A percentile compares a stretch with the other conserved stretches of the same genome.
Evolutionary conservation across 1,139 yeast genomes (phyloP).

Genomic region (Magnusiomyces fungicola): DNA sequence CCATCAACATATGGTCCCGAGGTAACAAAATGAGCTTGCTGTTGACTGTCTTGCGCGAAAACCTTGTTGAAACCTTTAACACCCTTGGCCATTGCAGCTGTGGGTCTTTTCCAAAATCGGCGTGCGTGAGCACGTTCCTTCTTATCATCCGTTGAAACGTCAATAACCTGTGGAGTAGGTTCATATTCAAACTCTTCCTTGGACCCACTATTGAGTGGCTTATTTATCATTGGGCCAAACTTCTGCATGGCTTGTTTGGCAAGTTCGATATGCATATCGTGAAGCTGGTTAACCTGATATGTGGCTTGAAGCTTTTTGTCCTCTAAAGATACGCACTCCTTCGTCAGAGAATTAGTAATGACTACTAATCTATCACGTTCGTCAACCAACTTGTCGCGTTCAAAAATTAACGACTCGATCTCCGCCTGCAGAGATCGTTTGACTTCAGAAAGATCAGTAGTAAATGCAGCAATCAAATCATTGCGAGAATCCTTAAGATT

Average conservation of each 20-base stretch:
- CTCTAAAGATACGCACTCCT: conserved; percentile 25
- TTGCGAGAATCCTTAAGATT: conserved; percentile 18
- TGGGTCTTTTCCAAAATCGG: conserved; percentile 34
- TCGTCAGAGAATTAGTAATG: conserved; percentile 23
- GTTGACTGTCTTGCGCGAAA: conserved; percentile 29
- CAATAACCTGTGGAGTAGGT: conserved; percentile 30
- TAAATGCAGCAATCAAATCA: conserved; percentile 25
- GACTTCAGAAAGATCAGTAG: conserved; percentile 23
- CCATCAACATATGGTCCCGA: conserved; percentile 12
- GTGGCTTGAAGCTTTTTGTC: conserved; percentile 32
- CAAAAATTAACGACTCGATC: conserved; percentile 28
- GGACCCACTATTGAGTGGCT: not conserved
- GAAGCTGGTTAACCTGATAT: conserved; percentile 24
- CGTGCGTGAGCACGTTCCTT: conserved; percentile 24
- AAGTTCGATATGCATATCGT: conserved; percentile 35
- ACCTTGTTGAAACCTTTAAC: conserved; percentile 32
- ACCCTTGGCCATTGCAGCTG: conserved; percentile 33
- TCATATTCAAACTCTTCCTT: conserved; percentile 19
- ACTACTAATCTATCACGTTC: conserved; percentile 19
- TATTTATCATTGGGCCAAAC: conserved; percentile 2
- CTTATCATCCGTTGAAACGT: conserved; percentile 21
- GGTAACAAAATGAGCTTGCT: conserved; percentile 3
- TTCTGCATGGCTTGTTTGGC: conserved; percentile 3
- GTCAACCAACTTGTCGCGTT: conserved; percentile 29
- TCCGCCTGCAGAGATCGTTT: conserved; percentile 28